phyloP scores from a whole-genome alignment of 2,329 filamentous ascomycete genomes.

The Epichloe coenophiala region DNA sequence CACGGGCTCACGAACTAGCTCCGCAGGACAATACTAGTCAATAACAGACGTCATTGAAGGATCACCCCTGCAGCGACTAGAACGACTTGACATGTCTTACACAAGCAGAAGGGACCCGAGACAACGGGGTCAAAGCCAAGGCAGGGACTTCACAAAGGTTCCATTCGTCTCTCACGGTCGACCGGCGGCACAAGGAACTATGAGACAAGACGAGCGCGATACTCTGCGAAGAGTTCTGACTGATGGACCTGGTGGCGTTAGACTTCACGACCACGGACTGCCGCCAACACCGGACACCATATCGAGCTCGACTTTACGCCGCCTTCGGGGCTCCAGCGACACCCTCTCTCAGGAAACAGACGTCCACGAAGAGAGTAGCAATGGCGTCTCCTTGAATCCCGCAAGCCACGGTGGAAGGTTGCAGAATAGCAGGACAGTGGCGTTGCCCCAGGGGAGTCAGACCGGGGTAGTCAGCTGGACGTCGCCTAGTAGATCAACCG shows the following conservation, averaged over 20 bases:
- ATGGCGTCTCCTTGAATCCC: conserved; percentile 17
- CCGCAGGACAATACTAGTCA: conserved; percentile 27
- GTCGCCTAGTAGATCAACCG: not conserved
- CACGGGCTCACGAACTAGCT: conserved; percentile 11
- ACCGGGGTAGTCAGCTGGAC: conserved; percentile 3
- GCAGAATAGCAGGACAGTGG: not conserved
- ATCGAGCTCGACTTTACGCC: conserved; percentile 39
- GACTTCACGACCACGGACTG: conserved; percentile 29
- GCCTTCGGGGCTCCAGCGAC: conserved; percentile 37
- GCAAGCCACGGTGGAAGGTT: conserved; percentile 7
- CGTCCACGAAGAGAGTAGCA: conserved; percentile 17
- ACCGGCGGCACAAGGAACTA: conserved; percentile 12
- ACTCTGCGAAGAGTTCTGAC: conserved; percentile 35
- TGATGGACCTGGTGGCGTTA: conserved; percentile 27
- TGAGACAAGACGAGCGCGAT: conserved; percentile 34
- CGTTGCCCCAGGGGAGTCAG: not conserved
- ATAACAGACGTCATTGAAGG: conserved; percentile 23
- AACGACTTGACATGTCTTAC: conserved; percentile 24
- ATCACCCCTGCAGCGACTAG: conserved; percentile 34
- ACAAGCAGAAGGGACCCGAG: conserved; percentile 15
- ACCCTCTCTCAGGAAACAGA: conserved; percentile 23
- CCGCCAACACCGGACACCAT: conserved; percentile 49
- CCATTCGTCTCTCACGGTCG: conserved; percentile 9
- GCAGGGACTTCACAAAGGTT: conserved; percentile 10
- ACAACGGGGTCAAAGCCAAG: conserved; percentile 15